Evolutionary conservation across 805 yeast genomes (phyloP).

Genomic region (Starmera pachycereana): DNA sequence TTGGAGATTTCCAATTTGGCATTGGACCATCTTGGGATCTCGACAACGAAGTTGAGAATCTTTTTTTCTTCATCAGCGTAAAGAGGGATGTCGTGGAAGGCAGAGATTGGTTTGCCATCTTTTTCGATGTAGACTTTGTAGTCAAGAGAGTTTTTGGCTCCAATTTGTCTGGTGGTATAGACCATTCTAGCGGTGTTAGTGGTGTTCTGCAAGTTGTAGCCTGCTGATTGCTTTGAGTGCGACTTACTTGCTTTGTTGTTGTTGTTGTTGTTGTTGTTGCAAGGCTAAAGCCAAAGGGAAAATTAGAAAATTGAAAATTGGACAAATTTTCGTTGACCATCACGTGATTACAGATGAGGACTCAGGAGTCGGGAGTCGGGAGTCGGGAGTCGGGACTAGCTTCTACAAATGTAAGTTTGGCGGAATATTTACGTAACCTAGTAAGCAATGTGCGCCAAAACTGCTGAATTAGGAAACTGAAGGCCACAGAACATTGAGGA

Average conservation of each 20-base stretch:
- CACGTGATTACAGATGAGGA: too few relatives aligned
- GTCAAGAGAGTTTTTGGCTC: slow-evolving; percentile 92
- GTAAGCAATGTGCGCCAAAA: too few relatives aligned
- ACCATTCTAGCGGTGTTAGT: slow-evolving; percentile 32
- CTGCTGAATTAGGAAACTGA: too few relatives aligned
- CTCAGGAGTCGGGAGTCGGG: too few relatives aligned
- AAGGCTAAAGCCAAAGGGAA: not conserved
- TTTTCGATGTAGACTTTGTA: slow-evolving; percentile 85
- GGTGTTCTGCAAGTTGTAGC: not conserved
- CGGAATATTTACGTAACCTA: too few relatives aligned
- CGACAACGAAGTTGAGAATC: slow-evolving; percentile 84
- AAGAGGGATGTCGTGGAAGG: slow-evolving; percentile 90
- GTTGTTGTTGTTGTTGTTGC: not conserved
- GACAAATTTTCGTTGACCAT: not conserved
- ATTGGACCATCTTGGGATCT: slow-evolving; percentile 97
- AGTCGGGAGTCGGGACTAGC: too few relatives aligned
- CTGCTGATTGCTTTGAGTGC: not conserved
- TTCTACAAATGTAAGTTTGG: too few relatives aligned
- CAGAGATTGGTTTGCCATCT: slow-evolving; percentile 89
- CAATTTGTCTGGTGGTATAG: slow-evolving; percentile 86
- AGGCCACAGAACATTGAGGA: too few relatives aligned
- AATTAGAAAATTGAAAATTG: not conserved
- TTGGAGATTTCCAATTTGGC: slow-evolving; percentile 94
- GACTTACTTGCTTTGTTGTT: not conserved
- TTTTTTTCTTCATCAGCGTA: slow-evolving; percentile 91